Base-by-base conservation (phyloP, 345 rosid species). In the Citrus mangshanensis region DNA sequence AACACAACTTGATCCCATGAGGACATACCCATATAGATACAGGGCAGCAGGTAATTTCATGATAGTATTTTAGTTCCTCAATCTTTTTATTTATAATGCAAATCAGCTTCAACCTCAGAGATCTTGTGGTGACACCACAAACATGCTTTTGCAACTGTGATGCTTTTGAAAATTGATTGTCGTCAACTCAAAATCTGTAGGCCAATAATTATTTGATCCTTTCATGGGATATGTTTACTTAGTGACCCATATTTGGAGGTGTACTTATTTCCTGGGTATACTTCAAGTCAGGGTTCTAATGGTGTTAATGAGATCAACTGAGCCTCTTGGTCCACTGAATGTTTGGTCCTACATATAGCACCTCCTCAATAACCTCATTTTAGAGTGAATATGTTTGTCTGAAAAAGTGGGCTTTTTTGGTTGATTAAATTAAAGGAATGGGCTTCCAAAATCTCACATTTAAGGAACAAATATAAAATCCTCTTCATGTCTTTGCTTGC, bases 21-120 rank as follows among this genome's bases (percentile, higher is more conserved):
- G 99, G 81, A 94, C 98, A n/a, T 94, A 94, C 71, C 99, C 99
- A 1, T 97, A 97, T 88, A 87, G 95, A 89, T 94, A 93, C 86
- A 91, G 98, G 79, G 99, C 99, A 60, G 99, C 98, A 75, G 98
- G 98, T 93, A 83, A 73, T 55, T 80, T 24, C 54, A 24, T 24
- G n/a, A 13, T 63, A 18, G 37, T n/a, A 0, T 22, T 74, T 58
- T 62, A 61, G 18, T 42, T 69, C 22, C 14, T 61, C 10, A 3
- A 5, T 46, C 46, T 59, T 63, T 68, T 70, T 60, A 49, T 19
- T 49, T 22, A 30, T 37, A 7, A 62, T 74, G 58, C 19, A 19
- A 62, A 37, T 75, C 22, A 3, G 3, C 8, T 42, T 30, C n/a
- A 49, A 64, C 61, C 24, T 9, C 60, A 10, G 30, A 38, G 35